Evolutionary conservation across 306 rosid species (phyloP).

Genomic region (Trifolium pratense): DNA sequence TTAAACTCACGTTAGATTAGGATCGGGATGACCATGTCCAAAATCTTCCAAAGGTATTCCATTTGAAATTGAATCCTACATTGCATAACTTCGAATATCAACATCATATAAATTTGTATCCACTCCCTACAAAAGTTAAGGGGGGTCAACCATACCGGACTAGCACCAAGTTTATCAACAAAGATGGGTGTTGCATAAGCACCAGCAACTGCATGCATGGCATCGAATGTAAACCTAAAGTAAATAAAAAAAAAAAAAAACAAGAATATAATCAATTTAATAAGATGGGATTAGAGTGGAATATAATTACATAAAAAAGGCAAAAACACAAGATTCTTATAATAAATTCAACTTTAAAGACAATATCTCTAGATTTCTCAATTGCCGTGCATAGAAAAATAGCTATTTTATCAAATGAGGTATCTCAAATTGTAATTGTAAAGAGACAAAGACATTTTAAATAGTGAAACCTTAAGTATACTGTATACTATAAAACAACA

Average conservation of each 20-base stretch:
- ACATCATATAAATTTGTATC: constrained; percentile 37
- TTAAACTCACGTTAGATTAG: constrained; percentile 83
- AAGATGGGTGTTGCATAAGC: constrained; percentile 96
- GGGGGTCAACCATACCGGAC: constrained; percentile 57
- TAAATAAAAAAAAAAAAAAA: constrained; percentile 7
- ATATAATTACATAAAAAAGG: not conserved
- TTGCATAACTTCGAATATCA: constrained; percentile 43
- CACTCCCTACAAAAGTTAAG: constrained; percentile 21
- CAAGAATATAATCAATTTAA: constrained; percentile 33
- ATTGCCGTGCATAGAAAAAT: too few species aligned
- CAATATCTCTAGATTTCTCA: too few species aligned
- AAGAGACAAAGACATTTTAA: too few species aligned
- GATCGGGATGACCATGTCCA: constrained; percentile 99
- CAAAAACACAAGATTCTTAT: too few species aligned
- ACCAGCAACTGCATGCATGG: constrained; percentile 99
- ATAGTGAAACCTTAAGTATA: too few species aligned
- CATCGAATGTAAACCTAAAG: constrained; percentile 83
- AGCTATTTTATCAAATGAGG: too few species aligned
- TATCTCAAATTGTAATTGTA: too few species aligned
- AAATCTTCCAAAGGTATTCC: constrained; percentile 96
- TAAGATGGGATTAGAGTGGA: constrained; percentile 3
- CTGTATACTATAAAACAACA: too few species aligned
- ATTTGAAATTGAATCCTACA: constrained; percentile 84
- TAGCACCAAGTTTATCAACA: constrained; percentile 89
- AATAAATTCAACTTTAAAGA: too few species aligned